Conservation (phyloP, 1,139 yeast genomes). For the Sugiyamaella neomexicana region DNA sequence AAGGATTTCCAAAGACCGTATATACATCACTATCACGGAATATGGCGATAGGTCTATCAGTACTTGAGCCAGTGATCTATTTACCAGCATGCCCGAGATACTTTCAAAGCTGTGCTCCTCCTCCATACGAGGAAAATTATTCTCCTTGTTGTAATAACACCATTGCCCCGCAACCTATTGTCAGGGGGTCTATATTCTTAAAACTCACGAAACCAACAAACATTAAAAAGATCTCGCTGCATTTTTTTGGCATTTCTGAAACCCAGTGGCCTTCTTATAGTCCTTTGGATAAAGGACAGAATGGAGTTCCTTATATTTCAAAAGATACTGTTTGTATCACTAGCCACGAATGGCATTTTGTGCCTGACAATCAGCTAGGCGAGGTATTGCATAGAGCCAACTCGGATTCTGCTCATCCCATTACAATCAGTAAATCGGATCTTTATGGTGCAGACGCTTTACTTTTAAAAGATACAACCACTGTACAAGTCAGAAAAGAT, state of each 20-base stretch:
- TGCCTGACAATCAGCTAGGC: conserved; percentile 17
- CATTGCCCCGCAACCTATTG: conserved; percentile 60
- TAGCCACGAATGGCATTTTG: conserved; percentile 41
- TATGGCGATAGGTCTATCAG: conserved; percentile 1
- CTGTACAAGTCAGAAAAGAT: background rate
- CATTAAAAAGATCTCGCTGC: conserved; percentile 60
- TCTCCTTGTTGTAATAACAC: background rate
- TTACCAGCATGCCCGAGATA: conserved; percentile 9
- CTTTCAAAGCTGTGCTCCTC: background rate
- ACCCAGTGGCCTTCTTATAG: conserved; percentile 72
- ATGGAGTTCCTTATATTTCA: conserved; percentile 32
- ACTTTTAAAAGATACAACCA: conserved; percentile 24
- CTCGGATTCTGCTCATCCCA: conserved; percentile 11
- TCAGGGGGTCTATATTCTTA: conserved; percentile 73
- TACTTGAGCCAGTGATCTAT: conserved; percentile 6
- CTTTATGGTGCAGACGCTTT: conserved; percentile 41
- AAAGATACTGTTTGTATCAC: conserved; percentile 38
- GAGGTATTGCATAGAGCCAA: background rate
- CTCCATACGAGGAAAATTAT: conserved; percentile 4
- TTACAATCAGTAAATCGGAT: conserved; percentile 36
- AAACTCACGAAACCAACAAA: conserved; percentile 71
- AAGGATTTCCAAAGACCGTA: conserved; percentile 2
- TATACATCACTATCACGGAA: conserved; percentile 5
- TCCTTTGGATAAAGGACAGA: conserved; percentile 26
- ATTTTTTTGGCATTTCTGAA: conserved; percentile 64